Evolutionary conservation across 306 rosid species (phyloP).

Genomic region (Vachellia pachyceras): DNA sequence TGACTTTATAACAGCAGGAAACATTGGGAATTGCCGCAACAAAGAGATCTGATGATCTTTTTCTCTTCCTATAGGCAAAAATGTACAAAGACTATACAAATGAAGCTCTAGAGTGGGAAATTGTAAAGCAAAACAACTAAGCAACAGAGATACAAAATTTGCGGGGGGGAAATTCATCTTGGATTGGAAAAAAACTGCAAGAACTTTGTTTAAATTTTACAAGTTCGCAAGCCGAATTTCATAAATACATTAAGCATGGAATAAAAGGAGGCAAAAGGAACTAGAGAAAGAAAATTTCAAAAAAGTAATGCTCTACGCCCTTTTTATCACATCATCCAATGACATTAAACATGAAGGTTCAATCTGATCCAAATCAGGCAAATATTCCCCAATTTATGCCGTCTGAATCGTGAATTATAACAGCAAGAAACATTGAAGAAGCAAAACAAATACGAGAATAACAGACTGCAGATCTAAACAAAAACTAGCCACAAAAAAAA

Average conservation of each 20-base stretch:
- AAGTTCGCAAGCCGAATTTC: neutral
- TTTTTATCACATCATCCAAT: neutral
- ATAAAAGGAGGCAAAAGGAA: neutral
- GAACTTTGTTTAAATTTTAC: neutral
- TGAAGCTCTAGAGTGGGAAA: neutral
- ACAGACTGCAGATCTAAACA: neutral
- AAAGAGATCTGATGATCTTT: neutral
- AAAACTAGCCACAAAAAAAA: neutral
- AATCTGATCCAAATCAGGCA: conserved; percentile 26
- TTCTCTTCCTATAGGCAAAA: conserved; percentile 9
- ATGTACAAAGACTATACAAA: neutral
- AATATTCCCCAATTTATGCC: neutral
- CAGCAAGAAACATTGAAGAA: neutral
- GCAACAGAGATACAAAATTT: conserved; percentile 11
- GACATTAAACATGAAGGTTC: neutral
- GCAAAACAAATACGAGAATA: neutral
- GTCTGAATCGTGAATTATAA: conserved; percentile 1
- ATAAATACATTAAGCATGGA: neutral
- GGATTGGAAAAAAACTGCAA: neutral
- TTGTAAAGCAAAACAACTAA: neutral
- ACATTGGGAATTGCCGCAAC: conserved; percentile 9
- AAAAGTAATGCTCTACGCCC: neutral
- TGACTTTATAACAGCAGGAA: neutral
- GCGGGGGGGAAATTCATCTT: no score
- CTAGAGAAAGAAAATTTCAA: neutral